These are phyloP conservation scores for Sisymbrium altissimum DNA, from an alignment of 345 rosid species.

Conservation along the genomic window DNA sequence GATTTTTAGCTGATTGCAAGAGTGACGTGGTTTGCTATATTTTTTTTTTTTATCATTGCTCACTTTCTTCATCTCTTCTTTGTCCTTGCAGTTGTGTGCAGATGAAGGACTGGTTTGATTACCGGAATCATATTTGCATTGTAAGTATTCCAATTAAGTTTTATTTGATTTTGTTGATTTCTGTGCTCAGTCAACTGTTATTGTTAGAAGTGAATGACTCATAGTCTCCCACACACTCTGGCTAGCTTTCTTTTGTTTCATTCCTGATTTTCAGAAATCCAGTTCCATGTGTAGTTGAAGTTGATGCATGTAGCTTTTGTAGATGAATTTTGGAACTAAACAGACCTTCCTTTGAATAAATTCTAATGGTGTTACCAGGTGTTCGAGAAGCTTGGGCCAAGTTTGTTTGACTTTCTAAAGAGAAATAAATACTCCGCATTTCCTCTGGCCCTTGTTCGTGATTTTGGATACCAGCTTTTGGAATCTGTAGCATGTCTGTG, in stretches of 20 bases:
- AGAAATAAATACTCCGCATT: constrained; percentile 87
- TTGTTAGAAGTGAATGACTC: constrained; percentile 3
- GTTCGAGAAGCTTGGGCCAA: constrained; percentile 97
- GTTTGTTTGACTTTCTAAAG: constrained; percentile 91
- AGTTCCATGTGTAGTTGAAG: constrained; percentile 6
- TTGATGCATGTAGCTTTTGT: constrained; percentile 31
- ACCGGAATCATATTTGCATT: constrained; percentile 69
- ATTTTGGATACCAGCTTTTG: constrained; percentile 94
- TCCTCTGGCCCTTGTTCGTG: constrained; percentile 91
- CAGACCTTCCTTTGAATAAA: constrained; percentile 57
- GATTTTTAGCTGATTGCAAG: constrained; percentile 21
- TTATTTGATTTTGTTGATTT: not conserved
- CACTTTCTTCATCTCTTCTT: constrained; percentile 15
- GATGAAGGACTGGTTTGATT: constrained; percentile 70
- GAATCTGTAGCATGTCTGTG: constrained; percentile 96
- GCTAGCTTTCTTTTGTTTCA: not conserved
- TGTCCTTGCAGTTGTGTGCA: constrained; percentile 63
- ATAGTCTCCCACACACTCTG: not conserved
- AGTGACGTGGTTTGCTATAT: not conserved
- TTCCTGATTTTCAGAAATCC: not conserved
- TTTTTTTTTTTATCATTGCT: not conserved
- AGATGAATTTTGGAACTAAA: constrained; percentile 43
- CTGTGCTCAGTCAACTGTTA: not conserved
- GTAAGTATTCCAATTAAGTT: constrained; percentile 47
- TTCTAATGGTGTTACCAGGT: constrained; percentile 82